phyloP scores from a whole-genome alignment of 257 asterid species.

The Plectranthus barbatus region DNA sequence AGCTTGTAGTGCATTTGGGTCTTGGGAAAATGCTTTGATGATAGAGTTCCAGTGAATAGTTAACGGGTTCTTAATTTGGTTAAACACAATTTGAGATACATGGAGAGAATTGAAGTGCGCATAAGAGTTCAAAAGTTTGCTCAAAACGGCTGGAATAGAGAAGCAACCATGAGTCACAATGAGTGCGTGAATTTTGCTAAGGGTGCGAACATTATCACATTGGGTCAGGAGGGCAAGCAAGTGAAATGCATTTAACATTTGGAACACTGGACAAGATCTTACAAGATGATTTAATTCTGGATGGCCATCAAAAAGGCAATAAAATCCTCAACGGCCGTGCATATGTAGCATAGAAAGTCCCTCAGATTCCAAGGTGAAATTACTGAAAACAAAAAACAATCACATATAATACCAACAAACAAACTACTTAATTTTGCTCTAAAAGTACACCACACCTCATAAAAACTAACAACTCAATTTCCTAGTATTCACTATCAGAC shows the following conservation, averaged over 20 bases:
- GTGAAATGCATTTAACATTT: neutral
- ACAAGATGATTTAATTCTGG: too few relatives aligned
- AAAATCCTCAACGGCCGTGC: too few relatives aligned
- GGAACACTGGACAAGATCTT: neutral
- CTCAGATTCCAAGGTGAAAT: too few relatives aligned
- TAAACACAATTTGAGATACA: conserved; percentile 11
- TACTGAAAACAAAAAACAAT: too few relatives aligned
- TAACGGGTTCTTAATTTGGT: conserved; percentile 18
- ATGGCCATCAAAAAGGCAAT: too few relatives aligned
- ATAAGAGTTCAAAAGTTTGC: conserved; percentile 18
- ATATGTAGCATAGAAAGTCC: too few relatives aligned
- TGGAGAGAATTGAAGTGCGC: neutral
- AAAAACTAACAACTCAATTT: too few relatives aligned
- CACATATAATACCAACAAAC: too few relatives aligned
- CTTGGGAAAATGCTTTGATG: conserved; percentile 22
- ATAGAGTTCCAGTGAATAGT: conserved; percentile 23
- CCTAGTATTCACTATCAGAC: too few relatives aligned
- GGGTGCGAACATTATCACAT: conserved; percentile 9
- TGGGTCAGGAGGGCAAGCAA: conserved; percentile 14
- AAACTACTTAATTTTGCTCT: too few relatives aligned
- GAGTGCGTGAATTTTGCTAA: conserved; percentile 11
- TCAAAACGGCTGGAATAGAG: conserved; percentile 22
- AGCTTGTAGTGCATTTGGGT: conserved; percentile 16
- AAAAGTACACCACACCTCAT: too few relatives aligned
- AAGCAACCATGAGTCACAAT: conserved; percentile 15